Base-by-base conservation (phyloP, 495 filamentous ascomycete genomes). In the Margaritispora aquatica region DNA sequence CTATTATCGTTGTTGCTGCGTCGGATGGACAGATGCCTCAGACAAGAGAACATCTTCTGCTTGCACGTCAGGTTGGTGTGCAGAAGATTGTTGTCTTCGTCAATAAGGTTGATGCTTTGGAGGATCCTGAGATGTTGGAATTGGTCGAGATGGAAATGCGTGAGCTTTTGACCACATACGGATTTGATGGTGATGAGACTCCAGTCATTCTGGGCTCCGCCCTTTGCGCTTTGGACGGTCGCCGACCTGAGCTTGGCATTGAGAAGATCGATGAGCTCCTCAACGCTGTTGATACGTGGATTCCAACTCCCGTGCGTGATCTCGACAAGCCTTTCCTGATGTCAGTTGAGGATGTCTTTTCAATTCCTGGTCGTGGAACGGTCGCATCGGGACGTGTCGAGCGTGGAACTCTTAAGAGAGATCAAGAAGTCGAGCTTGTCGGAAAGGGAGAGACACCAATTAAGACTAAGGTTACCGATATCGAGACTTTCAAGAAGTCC, bases 61-160 rank as follows among this genome's bases (percentile, higher is more conserved):
- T 98, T 54, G 94, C 94, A 68, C 90, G 94, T 63, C 94, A 98
- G 77, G 92, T 98, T 69, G 94, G 94, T 81, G 88, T 98, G 63
- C 89, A 97, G 78, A 89, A 86, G 77, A 89, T 98, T 54, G 95
- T 98, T 63, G 94, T 98, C 62, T 98, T 98, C 75, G 95, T 98
- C 68, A 98, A 98, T 86, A 98, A 98, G 83, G 83, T 97, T 72
- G 94, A 98, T 73, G 88, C 90, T 56, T 79, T 98, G 27, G 92
- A 98, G 62, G 94, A 98, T 78, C 86, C 88, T 49, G 94, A 98
- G 76, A 98, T 98, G 94, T 86, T 98, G 84, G 94, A 98, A 78
- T 88, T 98, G 54, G 94, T 98, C 69, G 94, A 98, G 83, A 93
- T 98, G 85, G 94, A 98, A 78, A 98, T 98, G 94, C 89, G 94